Conservation (phyloP, 495 filamentous ascomycete species). For the Aspergillus taichungensis region DNA sequence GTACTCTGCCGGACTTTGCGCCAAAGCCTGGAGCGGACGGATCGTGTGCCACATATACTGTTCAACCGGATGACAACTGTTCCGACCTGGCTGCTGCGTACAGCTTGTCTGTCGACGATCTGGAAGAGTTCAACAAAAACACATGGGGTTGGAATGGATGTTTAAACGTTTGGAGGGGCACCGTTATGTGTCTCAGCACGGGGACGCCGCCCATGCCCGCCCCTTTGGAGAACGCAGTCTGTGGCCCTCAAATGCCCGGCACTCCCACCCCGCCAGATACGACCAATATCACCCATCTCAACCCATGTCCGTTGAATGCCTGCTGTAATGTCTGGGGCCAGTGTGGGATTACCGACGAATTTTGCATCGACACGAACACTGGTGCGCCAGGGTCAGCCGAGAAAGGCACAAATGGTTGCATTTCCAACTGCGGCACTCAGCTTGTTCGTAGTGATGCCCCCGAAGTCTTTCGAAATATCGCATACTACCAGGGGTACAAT, state of each 20-base stretch:
- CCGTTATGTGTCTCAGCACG: slow-evolving; percentile 39
- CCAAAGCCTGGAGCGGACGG: slow-evolving; percentile 36
- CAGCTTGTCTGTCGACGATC: slow-evolving; percentile 21
- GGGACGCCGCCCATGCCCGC: slow-evolving; percentile 40
- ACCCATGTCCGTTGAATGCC: slow-evolving; percentile 23
- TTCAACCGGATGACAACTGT: slow-evolving; percentile 23
- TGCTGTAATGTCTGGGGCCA: slow-evolving; percentile 21
- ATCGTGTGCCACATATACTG: slow-evolving; percentile 25
- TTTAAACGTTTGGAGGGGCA: slow-evolving; percentile 8
- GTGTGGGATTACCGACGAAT: slow-evolving; percentile 40
- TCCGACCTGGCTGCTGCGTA: slow-evolving; percentile 13
- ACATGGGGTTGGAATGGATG: slow-evolving; percentile 45
- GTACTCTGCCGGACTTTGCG: slow-evolving; percentile 28
- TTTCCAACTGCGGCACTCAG: slow-evolving; percentile 36
- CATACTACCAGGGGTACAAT: slow-evolving; percentile 9
- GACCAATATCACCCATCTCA: slow-evolving; percentile 13
- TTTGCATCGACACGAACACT: slow-evolving; percentile 27
- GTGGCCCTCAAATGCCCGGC: slow-evolving; percentile 36
- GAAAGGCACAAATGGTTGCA: slow-evolving; percentile 30
- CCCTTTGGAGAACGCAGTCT: slow-evolving; percentile 24
- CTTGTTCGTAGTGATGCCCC: slow-evolving; percentile 18
- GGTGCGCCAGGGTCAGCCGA: slow-evolving; percentile 29
- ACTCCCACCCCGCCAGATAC: slow-evolving; percentile 16
- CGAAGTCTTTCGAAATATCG: slow-evolving; percentile 4
- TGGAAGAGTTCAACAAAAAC: slow-evolving; percentile 26